These are phyloP conservation scores for Spergularia azorica DNA, from an alignment of 179 eudicot species.

Conservation along the genomic window DNA sequence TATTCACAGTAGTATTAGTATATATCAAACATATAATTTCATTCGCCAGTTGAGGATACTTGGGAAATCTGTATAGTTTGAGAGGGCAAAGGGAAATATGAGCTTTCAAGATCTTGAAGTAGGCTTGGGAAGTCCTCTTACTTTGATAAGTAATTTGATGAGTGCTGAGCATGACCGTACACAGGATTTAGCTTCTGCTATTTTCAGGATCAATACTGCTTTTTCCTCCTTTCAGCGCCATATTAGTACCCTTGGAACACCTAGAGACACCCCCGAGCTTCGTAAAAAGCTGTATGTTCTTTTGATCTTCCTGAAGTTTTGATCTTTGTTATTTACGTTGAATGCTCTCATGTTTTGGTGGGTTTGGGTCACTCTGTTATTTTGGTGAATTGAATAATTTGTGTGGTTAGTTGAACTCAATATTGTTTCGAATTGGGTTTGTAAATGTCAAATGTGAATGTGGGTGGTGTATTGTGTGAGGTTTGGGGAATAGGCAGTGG, in stretches of 20 bases:
- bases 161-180: conserved; percentile 52
- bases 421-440: background rate
- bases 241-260: conserved; percentile 74
- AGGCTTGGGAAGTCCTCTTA: conserved; percentile 35
- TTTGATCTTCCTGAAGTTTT: background rate
- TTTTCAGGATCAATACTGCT: conserved; percentile 81
- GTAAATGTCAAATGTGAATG: background rate
- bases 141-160: conserved; percentile 33
- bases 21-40: background rate
- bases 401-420: background rate
- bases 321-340: background rate
- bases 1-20: background rate
- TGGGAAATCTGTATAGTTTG: background rate
- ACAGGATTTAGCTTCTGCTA: conserved; percentile 60
- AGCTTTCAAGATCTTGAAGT: conserved; percentile 79
- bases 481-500: background rate
- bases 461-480: background rate
- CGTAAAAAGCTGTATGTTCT: conserved; percentile 66
- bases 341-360: background rate
- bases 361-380: background rate
- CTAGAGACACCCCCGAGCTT: conserved; percentile 71
- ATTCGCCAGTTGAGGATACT: background rate
- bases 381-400: background rate
- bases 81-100: conserved; percentile 32
- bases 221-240: conserved; percentile 74